Percentiles rank a stretch among this genome's conserved stretches.
Evolutionary conservation across 1,284 basidiomycete species (phyloP).

Genomic region (Schizophyllum amplum): DNA sequence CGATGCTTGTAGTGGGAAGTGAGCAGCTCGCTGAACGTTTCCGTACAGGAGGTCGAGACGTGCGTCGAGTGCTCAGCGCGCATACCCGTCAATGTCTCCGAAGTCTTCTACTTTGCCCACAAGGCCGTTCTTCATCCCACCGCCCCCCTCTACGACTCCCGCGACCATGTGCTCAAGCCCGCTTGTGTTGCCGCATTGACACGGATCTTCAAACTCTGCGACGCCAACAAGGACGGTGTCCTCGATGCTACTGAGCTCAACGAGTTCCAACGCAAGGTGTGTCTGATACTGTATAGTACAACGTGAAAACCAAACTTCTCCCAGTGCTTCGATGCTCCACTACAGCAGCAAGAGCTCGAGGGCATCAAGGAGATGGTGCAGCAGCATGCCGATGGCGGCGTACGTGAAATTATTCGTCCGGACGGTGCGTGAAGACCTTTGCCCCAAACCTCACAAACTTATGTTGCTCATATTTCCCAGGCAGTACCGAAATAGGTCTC

Average conservation of each 20-base stretch:
- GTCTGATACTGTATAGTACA: no score
- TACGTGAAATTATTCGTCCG: constrained; percentile 32
- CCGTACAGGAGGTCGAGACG: constrained; percentile 85
- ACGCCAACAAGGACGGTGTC: constrained; percentile 90
- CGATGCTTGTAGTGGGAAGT: constrained; percentile 10
- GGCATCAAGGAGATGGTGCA: constrained; percentile 85
- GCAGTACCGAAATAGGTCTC: constrained; percentile 51
- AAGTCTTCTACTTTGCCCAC: constrained; percentile 99
- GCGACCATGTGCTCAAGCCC: constrained; percentile 93
- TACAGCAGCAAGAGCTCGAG: constrained; percentile 90
- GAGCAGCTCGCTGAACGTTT: constrained; percentile 10
- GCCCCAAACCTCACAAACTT: no score
- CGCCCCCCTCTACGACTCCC: constrained; percentile 93
- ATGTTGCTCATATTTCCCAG: no score
- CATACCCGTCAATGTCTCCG: constrained; percentile 86
- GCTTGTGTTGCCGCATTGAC: constrained; percentile 84
- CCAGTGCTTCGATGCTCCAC: constrained; percentile 90
- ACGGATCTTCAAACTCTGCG: constrained; percentile 95
- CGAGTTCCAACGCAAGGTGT: constrained; percentile 66
- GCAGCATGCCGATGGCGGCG: constrained; percentile 61
- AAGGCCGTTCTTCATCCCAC: constrained; percentile 97
- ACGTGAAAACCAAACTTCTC: constrained; percentile 23
- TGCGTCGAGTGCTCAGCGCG: constrained; percentile 96
- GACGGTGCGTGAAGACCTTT: no score
- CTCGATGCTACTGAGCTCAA: constrained; percentile 90